Conservation (phyloP, 257 asterid genomes). For the Eucommia ulmoides region DNA sequence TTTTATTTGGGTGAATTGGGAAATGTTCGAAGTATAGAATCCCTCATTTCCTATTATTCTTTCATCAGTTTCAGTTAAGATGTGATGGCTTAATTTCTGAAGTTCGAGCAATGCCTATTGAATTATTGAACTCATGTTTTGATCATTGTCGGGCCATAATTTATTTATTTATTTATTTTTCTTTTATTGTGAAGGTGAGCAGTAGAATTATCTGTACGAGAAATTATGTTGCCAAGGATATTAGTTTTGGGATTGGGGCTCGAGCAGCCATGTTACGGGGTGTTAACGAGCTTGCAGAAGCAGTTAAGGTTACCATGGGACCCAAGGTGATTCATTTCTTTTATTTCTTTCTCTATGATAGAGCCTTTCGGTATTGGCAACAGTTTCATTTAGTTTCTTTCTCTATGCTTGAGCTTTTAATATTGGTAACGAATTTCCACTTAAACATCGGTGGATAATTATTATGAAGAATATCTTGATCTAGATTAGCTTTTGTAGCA, state of each 20-base stretch:
- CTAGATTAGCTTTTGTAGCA: too few species aligned
- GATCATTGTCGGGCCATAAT: too few species aligned
- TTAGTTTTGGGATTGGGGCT: slow-evolving; percentile 58
- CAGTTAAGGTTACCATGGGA: slow-evolving; percentile 95
- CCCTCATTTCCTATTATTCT: background rate
- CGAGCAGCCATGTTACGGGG: slow-evolving; percentile 81
- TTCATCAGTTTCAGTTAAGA: background rate
- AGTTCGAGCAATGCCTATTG: too few species aligned
- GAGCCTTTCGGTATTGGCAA: too few species aligned
- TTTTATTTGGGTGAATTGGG: background rate
- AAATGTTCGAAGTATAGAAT: background rate
- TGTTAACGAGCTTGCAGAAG: slow-evolving; percentile 84
- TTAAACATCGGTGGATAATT: too few species aligned
- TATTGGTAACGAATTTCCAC: too few species aligned
- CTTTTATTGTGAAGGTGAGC: slow-evolving; percentile 20
- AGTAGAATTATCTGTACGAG: slow-evolving; percentile 45
- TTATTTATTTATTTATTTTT: too few species aligned
- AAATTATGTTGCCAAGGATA: slow-evolving; percentile 77
- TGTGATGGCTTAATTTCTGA: too few species aligned
- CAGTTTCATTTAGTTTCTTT: too few species aligned
- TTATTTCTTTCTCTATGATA: too few species aligned
- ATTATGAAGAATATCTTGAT: too few species aligned
- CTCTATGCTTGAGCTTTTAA: too few species aligned
- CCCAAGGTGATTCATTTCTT: slow-evolving; percentile 66
- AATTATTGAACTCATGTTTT: background rate